These are phyloP conservation scores for Marsdenia floribunda DNA, from an alignment of 257 asterid genomes.

Conservation along the genomic window DNA sequence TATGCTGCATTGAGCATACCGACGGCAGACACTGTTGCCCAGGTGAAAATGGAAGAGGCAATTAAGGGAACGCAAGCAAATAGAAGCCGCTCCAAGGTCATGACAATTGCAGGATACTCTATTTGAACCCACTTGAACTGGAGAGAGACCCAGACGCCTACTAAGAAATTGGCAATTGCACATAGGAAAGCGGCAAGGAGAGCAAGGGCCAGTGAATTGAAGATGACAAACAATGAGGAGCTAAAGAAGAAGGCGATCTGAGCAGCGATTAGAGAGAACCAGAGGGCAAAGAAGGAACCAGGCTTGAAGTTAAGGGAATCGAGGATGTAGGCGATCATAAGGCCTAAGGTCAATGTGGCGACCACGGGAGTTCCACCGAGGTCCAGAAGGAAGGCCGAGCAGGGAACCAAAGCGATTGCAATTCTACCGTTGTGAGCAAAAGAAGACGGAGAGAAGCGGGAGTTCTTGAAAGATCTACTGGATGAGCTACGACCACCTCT, in stretches of 20 bases:
- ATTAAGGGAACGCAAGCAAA: slow-evolving; percentile 79
- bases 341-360: slow-evolving; percentile 64
- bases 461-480: slow-evolving; percentile 36
- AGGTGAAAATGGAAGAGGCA: slow-evolving; percentile 69
- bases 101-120: slow-evolving; percentile 81
- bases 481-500: slow-evolving; percentile 38
- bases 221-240: slow-evolving; percentile 51
- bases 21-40: slow-evolving; percentile 94
- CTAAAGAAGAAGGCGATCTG: slow-evolving; percentile 82
- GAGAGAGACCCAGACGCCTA: slow-evolving; percentile 91
- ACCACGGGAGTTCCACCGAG: slow-evolving; percentile 96
- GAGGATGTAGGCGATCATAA: slow-evolving; percentile 85
- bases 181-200: slow-evolving; percentile 63
- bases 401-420: slow-evolving; percentile 79
- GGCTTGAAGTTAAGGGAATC: slow-evolving; percentile 79
- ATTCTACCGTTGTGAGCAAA: slow-evolving; percentile 76
- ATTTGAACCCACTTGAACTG: slow-evolving; percentile 98
- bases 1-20: slow-evolving; percentile 85
- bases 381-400: slow-evolving; percentile 83
- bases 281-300: slow-evolving; percentile 84
- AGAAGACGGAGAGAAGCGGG: slow-evolving; percentile 62
- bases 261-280: slow-evolving; percentile 79
- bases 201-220: slow-evolving; percentile 50
- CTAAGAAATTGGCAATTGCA: slow-evolving; percentile 66
- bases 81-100: slow-evolving; percentile 81